Evolutionary conservation across 2,329 filamentous ascomycete genomes (phyloP).

Genomic region (Aspergillus candidus): DNA sequence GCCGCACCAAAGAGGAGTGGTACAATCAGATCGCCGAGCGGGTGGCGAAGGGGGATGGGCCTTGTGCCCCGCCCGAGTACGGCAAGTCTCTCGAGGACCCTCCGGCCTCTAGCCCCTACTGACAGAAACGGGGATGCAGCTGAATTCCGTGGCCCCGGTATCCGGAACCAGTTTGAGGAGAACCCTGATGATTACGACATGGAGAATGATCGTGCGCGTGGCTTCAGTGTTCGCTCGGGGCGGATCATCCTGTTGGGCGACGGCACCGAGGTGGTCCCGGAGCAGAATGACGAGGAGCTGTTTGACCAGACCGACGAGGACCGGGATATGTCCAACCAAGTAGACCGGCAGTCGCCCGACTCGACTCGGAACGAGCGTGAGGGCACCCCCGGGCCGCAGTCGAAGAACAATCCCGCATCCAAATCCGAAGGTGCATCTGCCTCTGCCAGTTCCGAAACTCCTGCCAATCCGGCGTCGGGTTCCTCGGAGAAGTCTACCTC

Average conservation of each 20-base stretch:
- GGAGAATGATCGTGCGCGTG: slow-evolving; percentile 51
- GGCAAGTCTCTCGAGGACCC: slow-evolving; percentile 65
- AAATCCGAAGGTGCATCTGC: slow-evolving; percentile 16
- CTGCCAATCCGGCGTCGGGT: slow-evolving; percentile 11
- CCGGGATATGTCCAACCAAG: slow-evolving; percentile 78
- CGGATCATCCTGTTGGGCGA: slow-evolving; percentile 93
- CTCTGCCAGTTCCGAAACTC: slow-evolving; percentile 33
- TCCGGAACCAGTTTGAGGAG: slow-evolving; percentile 77
- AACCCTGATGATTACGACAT: slow-evolving; percentile 56
- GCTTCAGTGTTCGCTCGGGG: slow-evolving; percentile 67
- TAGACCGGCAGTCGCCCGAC: slow-evolving; percentile 54
- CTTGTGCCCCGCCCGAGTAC: slow-evolving; percentile 98
- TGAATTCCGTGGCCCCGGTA: slow-evolving; percentile 76
- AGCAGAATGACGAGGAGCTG: slow-evolving; percentile 86
- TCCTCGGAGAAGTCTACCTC: slow-evolving; percentile 23
- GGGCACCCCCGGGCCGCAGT: slow-evolving; percentile 47
- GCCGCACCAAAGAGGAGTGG: slow-evolving; percentile 95
- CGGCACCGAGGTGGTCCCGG: slow-evolving; percentile 85
- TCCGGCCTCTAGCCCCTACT: slow-evolving; percentile 35
- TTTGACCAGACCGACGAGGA: slow-evolving; percentile 86
- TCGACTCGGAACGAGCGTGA: slow-evolving; percentile 42
- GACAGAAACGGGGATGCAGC: slow-evolving; percentile 50
- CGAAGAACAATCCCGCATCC: slow-evolving; percentile 23
- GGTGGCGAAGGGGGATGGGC: slow-evolving; percentile 93
- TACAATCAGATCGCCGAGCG: slow-evolving; percentile 92